Evolutionary conservation across 2,329 filamentous ascomycete species (phyloP).

Genomic region (Penicillium sp.): DNA sequence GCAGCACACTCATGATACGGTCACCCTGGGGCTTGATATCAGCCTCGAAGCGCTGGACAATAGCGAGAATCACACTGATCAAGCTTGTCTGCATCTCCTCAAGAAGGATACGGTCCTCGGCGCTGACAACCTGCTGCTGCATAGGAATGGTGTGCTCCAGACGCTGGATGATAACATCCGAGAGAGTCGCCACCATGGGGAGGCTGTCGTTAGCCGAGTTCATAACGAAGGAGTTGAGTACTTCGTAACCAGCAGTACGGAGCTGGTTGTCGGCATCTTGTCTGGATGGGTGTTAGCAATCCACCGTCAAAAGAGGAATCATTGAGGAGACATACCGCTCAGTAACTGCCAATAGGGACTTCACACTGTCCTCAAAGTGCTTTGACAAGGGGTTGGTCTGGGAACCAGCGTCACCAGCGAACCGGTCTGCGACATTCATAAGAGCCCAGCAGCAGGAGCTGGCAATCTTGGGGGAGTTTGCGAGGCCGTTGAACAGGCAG

Average conservation of each 20-base stretch:
- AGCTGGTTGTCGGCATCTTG: slow-evolving; percentile 80
- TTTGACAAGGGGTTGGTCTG: slow-evolving; percentile 77
- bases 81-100: slow-evolving; percentile 98
- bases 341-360: slow-evolving; percentile 78
- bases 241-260: slow-evolving; percentile 93
- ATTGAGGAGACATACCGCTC: slow-evolving; percentile 53
- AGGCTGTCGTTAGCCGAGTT: slow-evolving; percentile 86
- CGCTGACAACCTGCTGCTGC: slow-evolving; percentile 89
- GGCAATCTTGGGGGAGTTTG: slow-evolving; percentile 93
- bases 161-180: slow-evolving; percentile 83
- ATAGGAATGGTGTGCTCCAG: slow-evolving; percentile 85
- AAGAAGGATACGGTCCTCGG: slow-evolving; percentile 91
- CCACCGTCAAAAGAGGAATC: neutral
- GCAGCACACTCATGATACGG: slow-evolving; percentile 84
- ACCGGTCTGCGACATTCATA: slow-evolving; percentile 96
- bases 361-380: slow-evolving; percentile 90
- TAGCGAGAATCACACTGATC: slow-evolving; percentile 83
- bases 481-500: slow-evolving; percentile 83
- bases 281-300: slow-evolving; percentile 28
- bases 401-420: slow-evolving; percentile 78
- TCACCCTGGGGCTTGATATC: slow-evolving; percentile 89
- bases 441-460: slow-evolving; percentile 98
- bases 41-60: slow-evolving; percentile 84
- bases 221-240: slow-evolving; percentile 88
- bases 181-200: slow-evolving; percentile 72